Evolutionary conservation across 2,329 filamentous ascomycete species (phyloP).

Genomic region (Taxawa tesnikishii): DNA sequence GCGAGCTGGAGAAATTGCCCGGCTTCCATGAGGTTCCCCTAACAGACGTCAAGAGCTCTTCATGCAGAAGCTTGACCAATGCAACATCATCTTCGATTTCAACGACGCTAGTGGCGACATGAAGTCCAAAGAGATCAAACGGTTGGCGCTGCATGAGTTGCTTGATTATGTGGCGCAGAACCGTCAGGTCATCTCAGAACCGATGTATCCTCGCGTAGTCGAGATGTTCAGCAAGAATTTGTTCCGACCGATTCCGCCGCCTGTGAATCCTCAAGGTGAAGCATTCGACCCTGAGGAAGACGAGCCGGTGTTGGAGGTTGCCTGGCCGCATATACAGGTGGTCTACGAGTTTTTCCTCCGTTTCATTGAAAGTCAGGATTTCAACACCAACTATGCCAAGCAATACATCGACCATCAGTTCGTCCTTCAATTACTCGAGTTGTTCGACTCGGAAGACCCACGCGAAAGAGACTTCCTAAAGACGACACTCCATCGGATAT

Average conservation of each 20-base stretch:
- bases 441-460: slow-evolving; percentile 97
- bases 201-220: slow-evolving; percentile 96
- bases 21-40: slow-evolving; percentile 97
- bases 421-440: slow-evolving; percentile 84
- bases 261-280: slow-evolving; percentile 94
- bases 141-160: slow-evolving; percentile 86
- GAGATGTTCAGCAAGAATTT: slow-evolving; percentile 99
- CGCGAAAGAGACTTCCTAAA: slow-evolving; percentile 95
- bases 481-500: slow-evolving; percentile 94
- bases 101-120: slow-evolving; percentile 97
- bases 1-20: slow-evolving; percentile 91
- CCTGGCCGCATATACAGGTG: slow-evolving; percentile 98
- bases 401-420: slow-evolving; percentile 98
- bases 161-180: slow-evolving; percentile 98
- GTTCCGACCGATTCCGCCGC: slow-evolving; percentile 91
- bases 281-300: slow-evolving; percentile 98
- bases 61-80: slow-evolving; percentile 99
- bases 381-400: slow-evolving; percentile 99
- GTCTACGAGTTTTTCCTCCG: slow-evolving; percentile 98
- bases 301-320: slow-evolving; percentile 92
- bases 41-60: slow-evolving; percentile 93
- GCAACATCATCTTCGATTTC: slow-evolving; percentile 99
- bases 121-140: slow-evolving; percentile 99
- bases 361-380: slow-evolving; percentile 98
- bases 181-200: slow-evolving; percentile 93